phyloP scores from a whole-genome alignment of 345 rosid species.

The Gossypium arboreum region DNA sequence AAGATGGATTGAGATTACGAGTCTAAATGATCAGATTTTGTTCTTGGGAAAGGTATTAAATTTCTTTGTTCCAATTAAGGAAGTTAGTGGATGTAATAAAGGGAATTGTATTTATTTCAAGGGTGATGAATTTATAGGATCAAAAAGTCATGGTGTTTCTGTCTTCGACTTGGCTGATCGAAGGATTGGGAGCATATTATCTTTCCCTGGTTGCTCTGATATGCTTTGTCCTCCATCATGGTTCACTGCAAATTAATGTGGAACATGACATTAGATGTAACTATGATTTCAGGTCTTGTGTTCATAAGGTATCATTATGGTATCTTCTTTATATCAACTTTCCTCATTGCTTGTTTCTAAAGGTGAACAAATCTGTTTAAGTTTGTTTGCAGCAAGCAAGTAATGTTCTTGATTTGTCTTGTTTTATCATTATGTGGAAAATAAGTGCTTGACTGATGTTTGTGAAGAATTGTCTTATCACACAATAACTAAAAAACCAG shows the following conservation, averaged over 20 bases:
- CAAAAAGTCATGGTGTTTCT: background rate
- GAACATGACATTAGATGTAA: background rate
- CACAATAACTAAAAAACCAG: too few relatives aligned
- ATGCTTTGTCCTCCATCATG: conserved; percentile 1
- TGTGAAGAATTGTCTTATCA: too few relatives aligned
- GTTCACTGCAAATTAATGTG: background rate
- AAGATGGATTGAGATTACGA: too few relatives aligned
- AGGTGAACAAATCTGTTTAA: too few relatives aligned
- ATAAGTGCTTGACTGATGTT: too few relatives aligned
- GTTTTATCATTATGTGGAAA: too few relatives aligned
- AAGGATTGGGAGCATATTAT: background rate
- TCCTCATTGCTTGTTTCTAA: too few relatives aligned
- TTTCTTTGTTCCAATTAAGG: conserved; percentile 1
- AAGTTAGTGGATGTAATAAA: background rate
- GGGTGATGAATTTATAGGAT: background rate
- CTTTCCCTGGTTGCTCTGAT: background rate
- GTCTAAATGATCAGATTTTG: background rate
- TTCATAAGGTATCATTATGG: too few relatives aligned
- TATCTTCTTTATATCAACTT: too few relatives aligned
- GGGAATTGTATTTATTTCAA: background rate
- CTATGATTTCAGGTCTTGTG: too few relatives aligned
- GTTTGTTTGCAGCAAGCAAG: too few relatives aligned
- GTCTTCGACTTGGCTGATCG: background rate
- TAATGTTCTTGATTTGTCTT: too few relatives aligned
- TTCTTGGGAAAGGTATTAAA: background rate